Base-by-base conservation (phyloP, 345 rosid genomes). In the Salix dunnii region DNA sequence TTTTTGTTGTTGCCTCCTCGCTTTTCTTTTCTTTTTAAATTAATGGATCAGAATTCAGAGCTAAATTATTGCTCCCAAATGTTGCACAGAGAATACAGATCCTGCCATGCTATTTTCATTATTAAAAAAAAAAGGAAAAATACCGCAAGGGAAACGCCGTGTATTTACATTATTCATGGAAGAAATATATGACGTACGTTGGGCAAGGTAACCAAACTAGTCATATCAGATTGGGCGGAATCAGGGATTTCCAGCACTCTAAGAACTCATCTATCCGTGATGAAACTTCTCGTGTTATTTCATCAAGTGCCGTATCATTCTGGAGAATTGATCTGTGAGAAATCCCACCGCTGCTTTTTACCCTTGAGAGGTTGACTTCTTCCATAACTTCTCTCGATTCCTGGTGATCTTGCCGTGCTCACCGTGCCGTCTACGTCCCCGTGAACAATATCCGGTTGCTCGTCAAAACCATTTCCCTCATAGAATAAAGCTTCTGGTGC, bases 371-470 rank as follows among this genome's bases (percentile, higher is more conserved):
- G 16, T 63, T 90, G 94, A 38, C 75, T 82, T 72, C 74, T 33
- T 14, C 90, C 96, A 90, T 6, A 87, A 20, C 14, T 84, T 65
- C 74, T 89, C 74, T 89, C 85, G 49, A 85, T 76, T 72, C 89
- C 96, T 66, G 82, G 74, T 81, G 91, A 78, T 77, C 99, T 95
- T 66, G 61, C 88, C 86, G 90, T 74, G 70, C 88, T 90, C 78
- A 90, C 97, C 0, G 99, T 95, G 31, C 99, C 99, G 33, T 95
- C 97, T 67, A 96, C 96, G 64, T 93, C 97, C 70, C 99, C 97
- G 23, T 91, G 86, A 65, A 81, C 83, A 68, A 89, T 80, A 63
- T 88, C 79, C 12, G 97, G 97, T 60, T 78, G 88, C 83, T 79
- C 77, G 53, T 90, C 89, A 11, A 91, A 95, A 28, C 94, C 91